Evolutionary conservation across 2,329 filamentous ascomycete species (phyloP), one percentile per base, ranked within the genome.

Genomic region (Pleomassaria siparia): DNA sequence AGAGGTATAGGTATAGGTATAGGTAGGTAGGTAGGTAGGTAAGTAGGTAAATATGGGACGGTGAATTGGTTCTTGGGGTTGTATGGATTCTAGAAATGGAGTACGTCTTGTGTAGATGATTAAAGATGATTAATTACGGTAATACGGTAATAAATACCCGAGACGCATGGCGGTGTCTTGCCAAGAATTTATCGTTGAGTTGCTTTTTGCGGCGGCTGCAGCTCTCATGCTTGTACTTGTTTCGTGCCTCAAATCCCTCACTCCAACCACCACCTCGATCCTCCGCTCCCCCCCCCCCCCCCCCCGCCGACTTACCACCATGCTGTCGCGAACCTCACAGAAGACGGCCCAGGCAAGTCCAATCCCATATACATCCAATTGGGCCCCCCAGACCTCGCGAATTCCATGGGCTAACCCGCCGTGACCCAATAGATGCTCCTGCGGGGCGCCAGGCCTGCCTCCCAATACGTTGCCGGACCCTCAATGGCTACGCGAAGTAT

Each of bases 401-500:
- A 26, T 35, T 35, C 11, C 42, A 13, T 44, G 37, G 53, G 54
- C 64, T 70, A 63, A 68, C 53, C 47, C 54, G 49, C 51, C 39
- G 37, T 55, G 32, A 50, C 43, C 44, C 40, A 47, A 26, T 64
- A 83, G 80, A 77, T 77, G 65, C 74, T 83, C 64, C 74, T 83
- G 71, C 80, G 79, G 71, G 75, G 74, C 69, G 75, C 75, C 63
- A 72, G 73, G 63, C 72, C 73, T 63, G 69, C 74, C 54, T 63
- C 74, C 56, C 66, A 64, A 71, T 76, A 74, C 65, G 61, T 73
- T 58, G 69, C 71, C 62, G 76, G 75, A 59, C 76, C 77, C 57
- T 74, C 77, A 53, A 70, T 80, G 63, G 73, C 77, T 54, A 73
- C 78, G 52, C 76, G 81, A 73, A 77, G 81, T 83, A 78, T 64